These are phyloP conservation scores for Russula sp. DNA, from an alignment of 768 basidiomycete species.

Conservation along the genomic window DNA sequence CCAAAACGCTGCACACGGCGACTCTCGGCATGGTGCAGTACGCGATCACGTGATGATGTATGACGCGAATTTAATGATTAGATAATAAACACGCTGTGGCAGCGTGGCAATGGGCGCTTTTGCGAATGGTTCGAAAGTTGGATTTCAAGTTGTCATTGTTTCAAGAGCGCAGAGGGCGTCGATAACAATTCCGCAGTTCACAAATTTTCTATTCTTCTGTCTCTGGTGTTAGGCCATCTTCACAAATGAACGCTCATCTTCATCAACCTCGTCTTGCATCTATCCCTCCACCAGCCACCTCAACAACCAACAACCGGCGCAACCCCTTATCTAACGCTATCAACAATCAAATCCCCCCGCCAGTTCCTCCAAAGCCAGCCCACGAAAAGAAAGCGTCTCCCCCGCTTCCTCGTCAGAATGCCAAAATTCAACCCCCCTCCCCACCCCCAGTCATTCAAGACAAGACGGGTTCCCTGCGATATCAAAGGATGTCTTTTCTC, in stretches of 20 bases:
- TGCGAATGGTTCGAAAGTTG: background rate
- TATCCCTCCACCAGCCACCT: conserved; percentile 22
- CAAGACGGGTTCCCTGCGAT: conserved; percentile 49
- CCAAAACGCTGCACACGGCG: no score
- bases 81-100: conserved; percentile 14
- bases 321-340: conserved; percentile 23
- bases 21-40: no score
- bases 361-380: conserved; percentile 12
- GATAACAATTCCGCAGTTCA: background rate
- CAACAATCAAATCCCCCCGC: conserved; percentile 17
- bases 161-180: background rate
- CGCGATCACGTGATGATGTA: conserved; percentile 9
- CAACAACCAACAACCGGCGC: conserved; percentile 16
- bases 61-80: background rate
- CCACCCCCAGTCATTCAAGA: conserved; percentile 74
- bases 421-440: conserved; percentile 73
- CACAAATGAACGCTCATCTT: conserved; percentile 21
- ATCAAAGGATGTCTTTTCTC: conserved; percentile 72
- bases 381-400: conserved; percentile 39
- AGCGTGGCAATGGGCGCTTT: background rate
- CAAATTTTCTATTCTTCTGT: conserved; percentile 1
- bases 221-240: conserved; percentile 25
- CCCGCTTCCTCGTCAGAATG: conserved; percentile 76
- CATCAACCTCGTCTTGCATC: conserved; percentile 14
- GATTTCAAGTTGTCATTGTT: background rate